A percentile compares a stretch with the other conserved stretches of the same genome.
Conservation (phyloP, 441 rosid species). For the Gossypium davidsonii region DNA sequence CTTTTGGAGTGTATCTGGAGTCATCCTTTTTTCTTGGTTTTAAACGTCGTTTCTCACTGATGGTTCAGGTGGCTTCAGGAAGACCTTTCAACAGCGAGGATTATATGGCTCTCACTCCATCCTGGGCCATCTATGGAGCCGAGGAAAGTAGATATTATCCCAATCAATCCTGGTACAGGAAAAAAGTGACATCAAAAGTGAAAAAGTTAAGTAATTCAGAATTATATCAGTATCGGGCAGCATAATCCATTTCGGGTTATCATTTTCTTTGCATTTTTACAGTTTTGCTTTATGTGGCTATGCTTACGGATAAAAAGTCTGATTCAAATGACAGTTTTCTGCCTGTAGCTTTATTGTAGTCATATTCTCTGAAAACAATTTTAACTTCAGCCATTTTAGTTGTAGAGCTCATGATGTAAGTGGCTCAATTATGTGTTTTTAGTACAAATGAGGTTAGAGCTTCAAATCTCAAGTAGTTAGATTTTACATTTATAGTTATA, state of each 20-base stretch:
- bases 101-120: constrained; percentile 80
- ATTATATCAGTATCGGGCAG: not conserved
- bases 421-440: not conserved
- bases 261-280: not conserved
- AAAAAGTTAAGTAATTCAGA: constrained; percentile 26
- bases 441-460: not conserved
- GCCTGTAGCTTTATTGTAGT: constrained; percentile 5
- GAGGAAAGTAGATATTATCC: constrained; percentile 94
- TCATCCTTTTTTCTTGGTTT: not conserved
- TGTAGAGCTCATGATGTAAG: not conserved
- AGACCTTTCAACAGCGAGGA: constrained; percentile 64
- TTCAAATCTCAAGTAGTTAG: not conserved
- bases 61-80: constrained; percentile 74
- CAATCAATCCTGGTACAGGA: constrained; percentile 63
- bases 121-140: constrained; percentile 89
- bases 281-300: constrained; percentile 12
- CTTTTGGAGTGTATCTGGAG: not conserved
- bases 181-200: constrained; percentile 82
- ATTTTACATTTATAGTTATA: not conserved
- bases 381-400: not conserved
- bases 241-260: not conserved
- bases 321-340: not conserved
- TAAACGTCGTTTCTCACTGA: not conserved
- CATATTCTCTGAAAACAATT: not conserved
- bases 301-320: not conserved